These are phyloP conservation scores for Flaveria ramosissima DNA, from an alignment of 129 eudicot species.

Conservation along the genomic window DNA sequence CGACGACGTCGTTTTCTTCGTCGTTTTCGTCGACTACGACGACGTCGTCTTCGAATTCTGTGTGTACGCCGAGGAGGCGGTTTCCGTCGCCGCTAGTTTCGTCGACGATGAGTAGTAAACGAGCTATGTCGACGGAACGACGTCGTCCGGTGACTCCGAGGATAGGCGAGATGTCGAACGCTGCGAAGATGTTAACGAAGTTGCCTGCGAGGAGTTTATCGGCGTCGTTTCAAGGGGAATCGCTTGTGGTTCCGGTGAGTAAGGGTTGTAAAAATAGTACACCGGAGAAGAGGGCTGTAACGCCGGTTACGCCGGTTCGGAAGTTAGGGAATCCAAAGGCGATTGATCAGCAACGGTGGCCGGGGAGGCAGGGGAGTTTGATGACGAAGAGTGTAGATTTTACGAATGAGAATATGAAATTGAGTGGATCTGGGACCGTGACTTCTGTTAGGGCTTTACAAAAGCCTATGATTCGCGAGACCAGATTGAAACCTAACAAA, in stretches of 20 bases:
- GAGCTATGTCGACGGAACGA: constrained; percentile 55
- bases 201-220: constrained; percentile 58
- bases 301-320: constrained; percentile 42
- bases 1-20: constrained; percentile 44
- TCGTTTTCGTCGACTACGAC: constrained; percentile 34
- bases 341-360: constrained; percentile 75
- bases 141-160: constrained; percentile 51
- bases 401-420: constrained; percentile 47
- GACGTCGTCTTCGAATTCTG: constrained; percentile 52
- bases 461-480: constrained; percentile 45
- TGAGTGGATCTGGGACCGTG: constrained; percentile 58
- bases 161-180: constrained; percentile 42
- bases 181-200: constrained; percentile 51
- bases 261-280: constrained; percentile 44
- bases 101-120: constrained; percentile 31
- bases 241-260: constrained; percentile 18
- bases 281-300: constrained; percentile 66
- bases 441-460: constrained; percentile 49
- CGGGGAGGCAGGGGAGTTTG: constrained; percentile 52
- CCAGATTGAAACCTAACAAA: constrained; percentile 29
- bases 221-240: constrained; percentile 79
- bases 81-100: constrained; percentile 45
- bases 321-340: constrained; percentile 48
- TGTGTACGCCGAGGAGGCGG: constrained; percentile 38
- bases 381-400: constrained; percentile 76